phyloP scores from a whole-genome alignment of 1,284 basidiomycete genomes.

The Tremellales sp. region DNA sequence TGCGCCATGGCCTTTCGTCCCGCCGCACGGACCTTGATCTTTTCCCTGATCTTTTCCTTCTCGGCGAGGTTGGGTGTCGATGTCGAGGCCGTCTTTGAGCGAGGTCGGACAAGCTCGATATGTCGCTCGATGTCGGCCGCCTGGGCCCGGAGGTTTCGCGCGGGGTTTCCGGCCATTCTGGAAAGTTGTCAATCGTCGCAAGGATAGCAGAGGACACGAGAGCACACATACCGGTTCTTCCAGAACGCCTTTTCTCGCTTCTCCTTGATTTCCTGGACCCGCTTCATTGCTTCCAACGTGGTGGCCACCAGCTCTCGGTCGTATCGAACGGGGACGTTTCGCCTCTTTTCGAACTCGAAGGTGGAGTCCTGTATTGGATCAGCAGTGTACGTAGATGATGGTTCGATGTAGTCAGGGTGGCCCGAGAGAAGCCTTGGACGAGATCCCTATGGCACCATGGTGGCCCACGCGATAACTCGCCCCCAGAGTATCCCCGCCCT shows the following conservation, averaged over 20 bases:
- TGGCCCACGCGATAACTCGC: too few relatives aligned
- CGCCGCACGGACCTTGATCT: conserved; percentile 71
- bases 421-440: neutral
- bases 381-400: neutral
- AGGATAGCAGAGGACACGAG: neutral
- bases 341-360: conserved; percentile 98
- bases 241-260: conserved; percentile 95
- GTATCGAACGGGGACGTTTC: conserved; percentile 97
- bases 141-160: conserved; percentile 37
- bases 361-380: conserved; percentile 75
- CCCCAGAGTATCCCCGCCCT: too few relatives aligned
- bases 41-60: conserved; percentile 57
- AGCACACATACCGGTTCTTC: conserved; percentile 70
- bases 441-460: too few relatives aligned
- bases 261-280: conserved; percentile 87
- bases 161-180: conserved; percentile 70
- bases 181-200: neutral
- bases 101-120: conserved; percentile 69
- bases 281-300: conserved; percentile 96
- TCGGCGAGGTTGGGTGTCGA: conserved; percentile 43
- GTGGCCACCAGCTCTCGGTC: conserved; percentile 89
- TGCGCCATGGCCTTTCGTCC: conserved; percentile 51
- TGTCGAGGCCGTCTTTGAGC: conserved; percentile 47
- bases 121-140: conserved; percentile 56
- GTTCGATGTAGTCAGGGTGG: neutral